phyloP scores from a whole-genome alignment of 2,329 filamentous ascomycete genomes.

The Fusarium sublunatum region DNA sequence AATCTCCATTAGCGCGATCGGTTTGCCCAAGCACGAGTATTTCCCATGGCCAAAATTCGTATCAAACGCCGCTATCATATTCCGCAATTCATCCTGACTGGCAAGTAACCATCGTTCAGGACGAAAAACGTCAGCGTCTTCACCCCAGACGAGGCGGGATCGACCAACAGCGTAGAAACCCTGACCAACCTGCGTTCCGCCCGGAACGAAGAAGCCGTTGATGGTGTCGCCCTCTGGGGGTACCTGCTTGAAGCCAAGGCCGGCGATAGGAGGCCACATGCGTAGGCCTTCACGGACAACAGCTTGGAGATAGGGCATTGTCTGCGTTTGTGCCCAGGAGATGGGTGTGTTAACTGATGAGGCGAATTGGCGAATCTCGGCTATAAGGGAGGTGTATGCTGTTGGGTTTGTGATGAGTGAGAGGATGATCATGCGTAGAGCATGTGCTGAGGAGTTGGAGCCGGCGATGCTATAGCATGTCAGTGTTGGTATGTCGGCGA shows the following conservation, averaged over 20 bases:
- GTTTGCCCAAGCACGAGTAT: conserved; percentile 59
- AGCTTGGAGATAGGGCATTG: conserved; percentile 65
- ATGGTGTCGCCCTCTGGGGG: conserved; percentile 64
- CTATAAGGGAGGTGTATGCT: conserved; percentile 54
- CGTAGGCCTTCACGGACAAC: conserved; percentile 68
- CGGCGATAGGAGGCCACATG: conserved; percentile 64
- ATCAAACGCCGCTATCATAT: conserved; percentile 55
- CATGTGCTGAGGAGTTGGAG: conserved; percentile 68
- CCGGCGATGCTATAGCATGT: conserved; percentile 62
- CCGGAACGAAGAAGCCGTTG: conserved; percentile 63
- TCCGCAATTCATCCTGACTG: conserved; percentile 45
- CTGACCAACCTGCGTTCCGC: conserved; percentile 63
- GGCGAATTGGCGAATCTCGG: conserved; percentile 59
- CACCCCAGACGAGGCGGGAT: conserved; percentile 60
- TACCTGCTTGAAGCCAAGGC: conserved; percentile 64
- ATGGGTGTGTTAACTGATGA: conserved; percentile 53
- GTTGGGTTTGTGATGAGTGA: conserved; percentile 60
- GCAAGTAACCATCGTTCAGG: conserved; percentile 66
- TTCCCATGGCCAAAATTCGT: conserved; percentile 60
- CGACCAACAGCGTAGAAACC: conserved; percentile 67
- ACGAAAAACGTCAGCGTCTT: conserved; percentile 62
- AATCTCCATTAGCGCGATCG: conserved; percentile 61
- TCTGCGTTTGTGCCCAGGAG: conserved; percentile 60
- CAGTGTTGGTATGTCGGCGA: background rate
- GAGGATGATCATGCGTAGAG: conserved; percentile 63